Evolutionary conservation across 176 grass and related monocot genomes (phyloP), one percentile per base, ranked within the genome.

Genomic region (Puccinellia tenuiflora): DNA sequence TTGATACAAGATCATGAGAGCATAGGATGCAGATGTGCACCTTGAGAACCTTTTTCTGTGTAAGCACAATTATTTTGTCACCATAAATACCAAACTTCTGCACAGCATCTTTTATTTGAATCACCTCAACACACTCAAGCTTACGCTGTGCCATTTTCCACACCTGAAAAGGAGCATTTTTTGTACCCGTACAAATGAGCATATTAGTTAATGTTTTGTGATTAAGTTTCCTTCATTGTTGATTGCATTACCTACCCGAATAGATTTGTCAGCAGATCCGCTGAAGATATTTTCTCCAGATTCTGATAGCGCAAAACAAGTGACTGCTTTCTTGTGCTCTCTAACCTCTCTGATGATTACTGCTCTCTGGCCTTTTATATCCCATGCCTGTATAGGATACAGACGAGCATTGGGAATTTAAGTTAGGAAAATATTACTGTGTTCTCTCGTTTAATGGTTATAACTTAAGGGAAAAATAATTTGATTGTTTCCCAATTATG

Each of bases 251-350:
- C 48, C 70, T 96, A 99, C 96, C 90, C 91, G 88, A 83, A 99
- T 85, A 64, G 96, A 90, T 91, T 96, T 99, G 88, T 99, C 96
- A 42, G 75, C 38, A 47, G 96, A 99, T 90, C 96, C 96, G 69
- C 91, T 99, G 63, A 99, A 71, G 28, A 99, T 77, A 51, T 90
- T 92, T 45, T 92, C 87, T 76, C 96, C 93, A 66, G 91, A 78
- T 77, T 93, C 89, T 65, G 88, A 94, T 88, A 94, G 60, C 64
- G 80, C 82, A 71, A 99, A 99, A 83, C 93, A 94, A 47, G 91
- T 96, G 21, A 99, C 89, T 13, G 89, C 75, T 51, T 68, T 90
- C 81, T 86, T 99, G 86, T 99, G 96, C 78, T 94, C 93, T 88
- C 86, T 92, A 68, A 90, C 85, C 78, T 99, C 96, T 78, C 85